Conservation (phyloP, 2,329 filamentous ascomycete species). For the Curvularia verruculosa region DNA sequence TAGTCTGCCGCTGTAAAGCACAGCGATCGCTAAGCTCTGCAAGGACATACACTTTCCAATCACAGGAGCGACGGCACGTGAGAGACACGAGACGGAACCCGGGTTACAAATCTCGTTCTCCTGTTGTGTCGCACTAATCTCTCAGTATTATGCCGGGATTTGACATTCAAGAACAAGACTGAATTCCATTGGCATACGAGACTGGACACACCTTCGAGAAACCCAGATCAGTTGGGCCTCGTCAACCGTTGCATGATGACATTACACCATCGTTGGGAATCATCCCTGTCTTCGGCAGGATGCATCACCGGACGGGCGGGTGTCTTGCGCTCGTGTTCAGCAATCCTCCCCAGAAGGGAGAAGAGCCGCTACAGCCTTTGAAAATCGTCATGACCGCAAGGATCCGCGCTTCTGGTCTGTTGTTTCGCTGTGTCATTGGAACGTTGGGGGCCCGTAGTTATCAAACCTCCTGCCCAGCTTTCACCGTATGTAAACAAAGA, state of each 20-base stretch:
- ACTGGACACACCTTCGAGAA: not conserved
- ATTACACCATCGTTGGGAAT: not conserved
- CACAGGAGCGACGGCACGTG: not conserved
- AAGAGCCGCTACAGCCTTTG: not conserved
- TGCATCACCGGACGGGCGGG: slow-evolving; percentile 1
- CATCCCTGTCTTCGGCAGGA: slow-evolving; percentile 3
- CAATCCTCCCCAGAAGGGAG: not conserved
- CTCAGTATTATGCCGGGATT: not conserved
- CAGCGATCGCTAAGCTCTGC: slow-evolving; percentile 1
- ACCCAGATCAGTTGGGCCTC: too few species aligned
- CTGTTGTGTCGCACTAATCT: not conserved
- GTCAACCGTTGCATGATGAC: not conserved
- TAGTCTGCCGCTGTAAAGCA: slow-evolving; percentile 3
- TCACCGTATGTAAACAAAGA: not conserved
- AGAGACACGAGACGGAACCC: not conserved
- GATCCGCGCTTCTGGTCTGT: not conserved
- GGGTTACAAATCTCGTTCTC: not conserved
- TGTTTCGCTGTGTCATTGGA: not conserved
- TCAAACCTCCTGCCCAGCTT: not conserved
- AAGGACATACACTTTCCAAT: not conserved
- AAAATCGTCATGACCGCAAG: not conserved
- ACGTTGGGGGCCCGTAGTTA: not conserved
- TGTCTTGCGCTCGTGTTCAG: not conserved
- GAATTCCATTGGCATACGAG: not conserved
- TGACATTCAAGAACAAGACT: slow-evolving; percentile 4